These are phyloP conservation scores for Penicillium psychrosexuale DNA, from an alignment of 2,329 filamentous ascomycete genomes.

Conservation along the genomic window DNA sequence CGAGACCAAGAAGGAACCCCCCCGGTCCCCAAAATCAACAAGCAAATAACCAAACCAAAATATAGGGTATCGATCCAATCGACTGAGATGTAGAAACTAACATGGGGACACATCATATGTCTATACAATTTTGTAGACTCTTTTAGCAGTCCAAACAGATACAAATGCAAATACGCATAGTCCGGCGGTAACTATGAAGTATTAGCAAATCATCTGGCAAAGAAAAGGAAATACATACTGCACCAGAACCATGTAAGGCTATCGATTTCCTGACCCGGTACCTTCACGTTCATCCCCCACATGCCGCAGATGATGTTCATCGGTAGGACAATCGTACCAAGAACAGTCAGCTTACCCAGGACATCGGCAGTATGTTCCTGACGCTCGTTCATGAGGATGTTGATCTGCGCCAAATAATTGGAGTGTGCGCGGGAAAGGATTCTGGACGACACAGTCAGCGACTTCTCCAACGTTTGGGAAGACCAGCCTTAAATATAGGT, in stretches of 20 bases:
- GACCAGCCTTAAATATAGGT: not conserved
- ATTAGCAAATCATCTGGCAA: constrained; percentile 5
- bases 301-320: constrained; percentile 99
- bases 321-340: constrained; percentile 93
- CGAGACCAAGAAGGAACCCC: not conserved
- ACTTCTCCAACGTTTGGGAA: constrained; percentile 12
- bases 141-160: constrained; percentile 79
- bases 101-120: not conserved
- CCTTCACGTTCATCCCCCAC: constrained; percentile 98
- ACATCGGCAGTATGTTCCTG: constrained; percentile 95
- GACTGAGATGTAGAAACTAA: not conserved
- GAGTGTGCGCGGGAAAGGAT: constrained; percentile 87
- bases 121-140: constrained; percentile 75
- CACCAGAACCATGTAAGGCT: constrained; percentile 73
- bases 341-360: constrained; percentile 86
- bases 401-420: constrained; percentile 99
- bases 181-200: constrained; percentile 60
- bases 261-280: constrained; percentile 84
- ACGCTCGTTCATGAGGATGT: constrained; percentile 97
- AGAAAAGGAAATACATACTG: constrained; percentile 35
- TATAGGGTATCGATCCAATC: constrained; percentile 11
- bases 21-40: not conserved
- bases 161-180: constrained; percentile 73
- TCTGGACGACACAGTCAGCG: constrained; percentile 44
- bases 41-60: not conserved